Conservation (phyloP, 192 early-diverging fungal species). For the Rhizophagus clarus region DNA sequence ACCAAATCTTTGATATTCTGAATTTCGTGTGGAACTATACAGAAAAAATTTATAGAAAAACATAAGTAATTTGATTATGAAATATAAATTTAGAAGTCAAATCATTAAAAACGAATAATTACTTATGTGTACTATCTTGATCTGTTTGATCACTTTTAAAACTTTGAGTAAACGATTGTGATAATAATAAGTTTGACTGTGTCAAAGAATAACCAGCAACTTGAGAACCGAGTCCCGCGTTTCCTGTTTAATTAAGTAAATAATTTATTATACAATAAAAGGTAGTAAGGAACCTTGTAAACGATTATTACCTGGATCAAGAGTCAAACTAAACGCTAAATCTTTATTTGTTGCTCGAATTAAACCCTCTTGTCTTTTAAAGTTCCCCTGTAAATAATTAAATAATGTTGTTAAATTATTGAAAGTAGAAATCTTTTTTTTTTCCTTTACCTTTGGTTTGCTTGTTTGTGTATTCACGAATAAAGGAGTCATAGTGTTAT, state of each 20-base stretch:
- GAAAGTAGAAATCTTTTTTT: background rate
- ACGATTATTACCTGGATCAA: background rate
- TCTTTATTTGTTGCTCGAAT: conserved; percentile 17
- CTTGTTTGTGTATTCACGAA: conserved; percentile 57
- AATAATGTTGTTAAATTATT: background rate
- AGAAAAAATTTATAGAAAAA: conserved; percentile 12
- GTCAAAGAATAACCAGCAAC: background rate
- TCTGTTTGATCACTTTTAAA: conserved; percentile 4
- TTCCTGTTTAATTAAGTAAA: background rate
- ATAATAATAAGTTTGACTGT: conserved; percentile 20
- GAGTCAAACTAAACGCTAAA: background rate
- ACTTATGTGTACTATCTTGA: background rate
- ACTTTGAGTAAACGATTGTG: background rate
- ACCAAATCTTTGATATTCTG: background rate
- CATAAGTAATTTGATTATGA: background rate
- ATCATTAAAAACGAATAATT: background rate
- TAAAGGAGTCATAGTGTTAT: conserved; percentile 60
- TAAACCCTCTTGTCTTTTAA: background rate
- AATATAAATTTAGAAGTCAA: background rate
- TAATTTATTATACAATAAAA: background rate
- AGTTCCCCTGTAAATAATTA: background rate
- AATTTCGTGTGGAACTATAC: background rate
- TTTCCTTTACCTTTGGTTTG: conserved; percentile 36
- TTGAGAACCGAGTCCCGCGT: background rate
- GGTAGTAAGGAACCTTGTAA: background rate